Base-by-base conservation (phyloP, 306 rosid species). In the Sechiopsis laciniata region DNA sequence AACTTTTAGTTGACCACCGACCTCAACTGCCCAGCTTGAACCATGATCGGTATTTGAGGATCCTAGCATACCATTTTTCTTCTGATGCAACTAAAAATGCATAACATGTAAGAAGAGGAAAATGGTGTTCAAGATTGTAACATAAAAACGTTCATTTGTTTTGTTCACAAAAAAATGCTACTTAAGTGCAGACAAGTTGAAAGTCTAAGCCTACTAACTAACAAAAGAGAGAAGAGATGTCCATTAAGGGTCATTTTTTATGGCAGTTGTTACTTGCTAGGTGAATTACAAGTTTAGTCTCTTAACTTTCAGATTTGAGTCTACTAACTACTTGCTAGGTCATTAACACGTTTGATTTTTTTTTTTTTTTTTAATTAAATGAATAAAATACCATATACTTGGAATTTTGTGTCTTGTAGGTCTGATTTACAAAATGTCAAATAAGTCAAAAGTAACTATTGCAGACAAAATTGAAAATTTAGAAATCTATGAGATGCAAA, bases 11-110 rank as follows among this genome's bases (percentile, higher is more conserved):
- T 86, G 86, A 76, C 96, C 97, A 40, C 95, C 97, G 73, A 92
- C 97, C 80, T 92, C 97, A 89, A 92, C 89, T 21, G 95, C 96
- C 96, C 96, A 92, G 87, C 95, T 92, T n/a, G 97, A 88, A 75
- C 96, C 96, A 55, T 82, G 94, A 57, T 89, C 88, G 76, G 81
- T 84, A 71, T 75, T 74, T 13, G 90, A 76, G 76, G 92, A 74
- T 81, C 86, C 95, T 35, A 64, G 72, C 82, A 67, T 80, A 72
- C 88, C 88, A 55, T 84, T 62, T 82, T 85, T 89, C 85, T 75
- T 81, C 71, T 80, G 85, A 85, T 79, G 81, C 83, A 81, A 73
- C 97, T 86, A 85, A 70, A 71, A 73, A 86, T 73, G 63, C 80
- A 79, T 20, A 22, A 59, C 59, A 48, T 42, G 57, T 26, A 26